Conservation (phyloP, 257 asterid genomes). For the Scutellaria barbata region DNA sequence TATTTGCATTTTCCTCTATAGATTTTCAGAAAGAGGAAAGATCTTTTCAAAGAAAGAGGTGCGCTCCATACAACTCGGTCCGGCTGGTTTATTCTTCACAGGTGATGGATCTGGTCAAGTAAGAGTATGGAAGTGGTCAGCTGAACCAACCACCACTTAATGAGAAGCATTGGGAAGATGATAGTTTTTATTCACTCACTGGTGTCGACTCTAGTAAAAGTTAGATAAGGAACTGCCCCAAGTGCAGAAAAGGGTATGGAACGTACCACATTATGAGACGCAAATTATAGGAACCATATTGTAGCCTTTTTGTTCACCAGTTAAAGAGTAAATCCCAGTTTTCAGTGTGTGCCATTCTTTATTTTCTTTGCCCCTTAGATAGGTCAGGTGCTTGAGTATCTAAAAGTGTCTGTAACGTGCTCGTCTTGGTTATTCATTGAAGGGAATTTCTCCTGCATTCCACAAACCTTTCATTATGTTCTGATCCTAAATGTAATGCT, state of each 20-base stretch:
- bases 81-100: conserved; percentile 84
- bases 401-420: neutral
- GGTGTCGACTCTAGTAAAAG: conserved; percentile 9
- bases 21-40: conserved; percentile 90
- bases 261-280: conserved; percentile 14
- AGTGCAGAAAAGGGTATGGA: neutral
- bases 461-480: too few species aligned
- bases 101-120: conserved; percentile 94
- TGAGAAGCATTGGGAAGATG: conserved; percentile 16
- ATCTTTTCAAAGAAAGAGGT: conserved; percentile 76
- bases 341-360: conserved; percentile 10
- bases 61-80: conserved; percentile 84
- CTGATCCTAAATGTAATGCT: too few species aligned
- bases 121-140: conserved; percentile 86
- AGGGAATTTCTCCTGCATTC: neutral
- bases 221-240: neutral
- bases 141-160: conserved; percentile 49
- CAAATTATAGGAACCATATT: conserved; percentile 3
- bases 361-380: neutral
- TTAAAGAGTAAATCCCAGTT: neutral
- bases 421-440: neutral
- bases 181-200: neutral
- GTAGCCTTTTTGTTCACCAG: conserved; percentile 11
- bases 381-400: neutral
- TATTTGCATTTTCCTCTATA: conserved; percentile 24